Conservation (phyloP, 139 green algal species). For the Chlamydomonas sp. region DNA sequence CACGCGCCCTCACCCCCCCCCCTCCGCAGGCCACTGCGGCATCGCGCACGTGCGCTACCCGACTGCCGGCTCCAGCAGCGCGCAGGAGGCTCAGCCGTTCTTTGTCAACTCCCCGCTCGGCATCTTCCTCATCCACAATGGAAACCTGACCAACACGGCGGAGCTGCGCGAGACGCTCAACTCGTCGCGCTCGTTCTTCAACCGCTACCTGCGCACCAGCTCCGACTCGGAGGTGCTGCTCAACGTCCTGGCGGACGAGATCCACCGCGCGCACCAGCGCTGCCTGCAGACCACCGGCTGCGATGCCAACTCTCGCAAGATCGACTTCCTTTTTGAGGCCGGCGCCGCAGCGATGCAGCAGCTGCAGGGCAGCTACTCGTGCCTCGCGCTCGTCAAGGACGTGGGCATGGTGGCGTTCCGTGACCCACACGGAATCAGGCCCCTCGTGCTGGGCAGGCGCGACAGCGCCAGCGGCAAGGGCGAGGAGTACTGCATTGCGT, state of each 20-base stretch:
- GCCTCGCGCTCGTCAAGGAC: constrained; percentile 83
- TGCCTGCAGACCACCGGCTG: constrained; percentile 57
- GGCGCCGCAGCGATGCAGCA: constrained; percentile 68
- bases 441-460: constrained; percentile 78
- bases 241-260: constrained; percentile 93
- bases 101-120: constrained; percentile 96
- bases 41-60: constrained; percentile 94
- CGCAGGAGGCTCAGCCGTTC: constrained; percentile 96
- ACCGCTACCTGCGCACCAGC: constrained; percentile 76
- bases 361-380: constrained; percentile 86
- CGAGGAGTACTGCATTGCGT: constrained; percentile 86
- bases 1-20: too few species aligned
- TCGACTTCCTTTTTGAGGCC: constrained; percentile 80
- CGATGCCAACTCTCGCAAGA: constrained; percentile 57
- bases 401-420: constrained; percentile 94
- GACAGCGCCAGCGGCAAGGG: constrained; percentile 46
- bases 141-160: constrained; percentile 97
- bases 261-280: constrained; percentile 84
- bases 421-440: constrained; percentile 93
- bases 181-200: constrained; percentile 79
- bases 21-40: constrained; percentile 49
- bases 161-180: constrained; percentile 68
- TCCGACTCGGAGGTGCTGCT: constrained; percentile 95
- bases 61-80: constrained; percentile 80
- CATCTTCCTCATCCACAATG: constrained; percentile 99